phyloP scores from a whole-genome alignment of 768 basidiomycete genomes.

The Tephrocybe sp. region DNA sequence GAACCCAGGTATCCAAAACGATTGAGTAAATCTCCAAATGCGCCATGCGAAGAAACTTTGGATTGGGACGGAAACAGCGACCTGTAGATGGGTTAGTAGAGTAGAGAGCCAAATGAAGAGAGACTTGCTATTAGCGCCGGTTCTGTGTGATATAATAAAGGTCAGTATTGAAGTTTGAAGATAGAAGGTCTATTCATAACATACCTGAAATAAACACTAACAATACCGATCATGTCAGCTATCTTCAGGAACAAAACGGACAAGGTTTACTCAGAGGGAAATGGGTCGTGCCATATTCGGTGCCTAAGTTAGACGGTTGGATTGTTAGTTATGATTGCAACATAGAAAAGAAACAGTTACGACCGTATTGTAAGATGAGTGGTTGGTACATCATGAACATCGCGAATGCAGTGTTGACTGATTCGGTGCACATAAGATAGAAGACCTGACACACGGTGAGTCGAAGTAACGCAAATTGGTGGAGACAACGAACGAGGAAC shows the following conservation, averaged over 20 bases:
- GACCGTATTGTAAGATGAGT: slow-evolving; percentile 20
- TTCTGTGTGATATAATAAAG: slow-evolving; percentile 4
- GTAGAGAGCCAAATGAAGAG: background rate
- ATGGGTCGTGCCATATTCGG: background rate
- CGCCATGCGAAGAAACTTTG: slow-evolving; percentile 22
- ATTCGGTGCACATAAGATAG: slow-evolving; percentile 23
- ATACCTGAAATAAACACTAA: too few species aligned
- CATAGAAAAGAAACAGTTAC: background rate
- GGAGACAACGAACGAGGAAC: background rate
- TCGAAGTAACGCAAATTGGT: background rate
- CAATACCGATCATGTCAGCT: too few species aligned
- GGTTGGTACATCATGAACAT: slow-evolving; percentile 23
- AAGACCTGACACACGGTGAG: slow-evolving; percentile 15
- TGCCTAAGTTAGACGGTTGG: background rate
- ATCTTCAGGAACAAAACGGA: too few species aligned
- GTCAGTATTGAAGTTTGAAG: background rate
- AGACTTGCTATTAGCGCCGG: slow-evolving; percentile 12
- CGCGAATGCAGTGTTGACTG: slow-evolving; percentile 18
- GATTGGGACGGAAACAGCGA: slow-evolving; percentile 19
- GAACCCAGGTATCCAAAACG: slow-evolving; percentile 13
- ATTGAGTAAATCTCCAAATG: slow-evolving; percentile 16
- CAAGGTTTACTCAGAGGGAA: slow-evolving; percentile 10
- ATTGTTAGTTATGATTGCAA: background rate
- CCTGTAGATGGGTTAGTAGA: slow-evolving; percentile 7
- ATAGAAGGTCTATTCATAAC: too few species aligned